Evolutionary conservation across 257 asterid genomes (phyloP), one percentile per base, ranked within the genome.

Genomic region (Solanum lignicaule): DNA sequence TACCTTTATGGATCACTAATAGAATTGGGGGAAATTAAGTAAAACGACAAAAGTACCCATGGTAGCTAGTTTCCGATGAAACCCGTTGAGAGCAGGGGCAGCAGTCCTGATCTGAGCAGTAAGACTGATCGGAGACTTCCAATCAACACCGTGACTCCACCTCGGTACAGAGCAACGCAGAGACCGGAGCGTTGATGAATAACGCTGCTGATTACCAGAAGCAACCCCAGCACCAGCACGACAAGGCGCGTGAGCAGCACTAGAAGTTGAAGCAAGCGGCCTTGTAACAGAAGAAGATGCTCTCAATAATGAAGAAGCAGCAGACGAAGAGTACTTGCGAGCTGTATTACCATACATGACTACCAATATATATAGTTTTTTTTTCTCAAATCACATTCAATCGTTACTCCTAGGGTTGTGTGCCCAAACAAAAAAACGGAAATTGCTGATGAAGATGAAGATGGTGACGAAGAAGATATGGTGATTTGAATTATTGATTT

Each of bases 121-220:
- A 32, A 92, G 91, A 88, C 94, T 92, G 48, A 92, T 29, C 31
- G 96, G 98, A 39, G 98, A 96, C 86, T 94, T 93, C 98, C 99
- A 96, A 76, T 91, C 98, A 69, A 84, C 94, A 14, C 98, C 98
- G 95, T 96, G 99, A 85, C 99, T 95, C 98, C 98, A 95, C 88
- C 98, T 90, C 75, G 95, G 89, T 52, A 91, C 93, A 16, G 95
- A 91, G 2, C 84, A 87, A 25, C 92, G 87, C 0, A 90, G 43
- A n/a, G 90, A 90, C 68, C 92, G 88, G 35, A 93, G 14, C 21
- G 90, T 90, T 23, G 91, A 91, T 1, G 90, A 87, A 89, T 84
- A 92, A 65, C 96, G 90, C 83, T 92, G 92, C 90, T 96, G 91
- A 89, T 41, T 87, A 92, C 6, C 83, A 83, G 52, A 29, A 7